Conservation (phyloP, 805 yeast genomes). For the Myxozyma lipomycoides region DNA sequence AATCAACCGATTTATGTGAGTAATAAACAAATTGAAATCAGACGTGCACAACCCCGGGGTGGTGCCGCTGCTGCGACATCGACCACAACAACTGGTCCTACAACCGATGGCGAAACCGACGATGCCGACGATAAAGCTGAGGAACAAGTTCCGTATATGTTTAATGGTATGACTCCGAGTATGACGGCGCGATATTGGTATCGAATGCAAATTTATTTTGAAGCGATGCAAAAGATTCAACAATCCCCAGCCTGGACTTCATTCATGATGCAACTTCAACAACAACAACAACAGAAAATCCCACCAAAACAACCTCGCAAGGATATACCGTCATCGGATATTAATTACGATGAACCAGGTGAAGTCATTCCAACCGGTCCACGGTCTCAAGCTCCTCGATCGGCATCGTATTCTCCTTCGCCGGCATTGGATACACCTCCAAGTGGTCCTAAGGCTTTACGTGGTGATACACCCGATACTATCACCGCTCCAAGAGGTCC, state of each 20-base stretch:
- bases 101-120: constrained; percentile 13
- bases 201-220: constrained; percentile 37
- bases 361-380: neutral
- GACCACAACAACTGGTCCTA: constrained; percentile 13
- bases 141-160: constrained; percentile 14
- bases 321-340: neutral
- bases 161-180: constrained; percentile 40
- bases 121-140: constrained; percentile 11
- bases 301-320: neutral
- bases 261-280: neutral
- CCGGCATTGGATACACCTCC: neutral
- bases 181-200: constrained; percentile 45
- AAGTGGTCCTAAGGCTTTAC: constrained; percentile 16
- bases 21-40: constrained; percentile 56
- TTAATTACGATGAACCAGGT: neutral
- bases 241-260: neutral
- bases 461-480: constrained; percentile 1
- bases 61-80: constrained; percentile 7
- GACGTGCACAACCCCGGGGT: constrained; percentile 44
- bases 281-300: neutral
- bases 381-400: neutral
- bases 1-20: constrained; percentile 78
- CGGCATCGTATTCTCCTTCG: neutral
- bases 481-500: constrained; percentile 11
- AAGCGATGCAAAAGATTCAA: constrained; percentile 11